Evolutionary conservation across 495 filamentous ascomycete species (phyloP), one percentile per base, ranked within the genome.

Genomic region (Xylaria longipes): DNA sequence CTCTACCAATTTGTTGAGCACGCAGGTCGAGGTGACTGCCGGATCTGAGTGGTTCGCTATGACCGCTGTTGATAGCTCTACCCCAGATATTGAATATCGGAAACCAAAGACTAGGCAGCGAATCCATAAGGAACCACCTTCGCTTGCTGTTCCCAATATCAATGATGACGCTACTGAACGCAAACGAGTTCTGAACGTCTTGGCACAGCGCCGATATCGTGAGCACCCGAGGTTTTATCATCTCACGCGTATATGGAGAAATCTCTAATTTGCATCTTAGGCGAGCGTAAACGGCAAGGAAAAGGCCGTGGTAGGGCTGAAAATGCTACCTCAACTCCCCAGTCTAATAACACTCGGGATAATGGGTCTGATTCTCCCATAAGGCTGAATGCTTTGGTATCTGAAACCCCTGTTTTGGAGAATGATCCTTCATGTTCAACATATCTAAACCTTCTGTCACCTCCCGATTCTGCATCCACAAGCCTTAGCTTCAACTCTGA

Each of bases 131-230:
- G 31, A 75, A 22, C 73, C 76, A 14, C 71, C 75, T 11, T 12
- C 71, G 27, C 73, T 81, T 22, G 73, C 52, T 11, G 74, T 79
- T 35, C 80, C 82, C 5, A 65, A 77, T 39, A 81, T 82, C 17
- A 74, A 77, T 3, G 74, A 83, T 29, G 77, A 84, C 74, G 79
- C 82, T 2, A 73, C 74, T 37, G 84, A 87, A 63, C 74, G 85
- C 12, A 87, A 86, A 76, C 79, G 85, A 1, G 79, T 85, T 17
- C 70, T 87, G 41, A 87, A 86, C 70, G 79, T 86, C 3, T 78
- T 87, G 5, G 85, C 84, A 4, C 85, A 86, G 75, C 77, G 85
- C 22, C 74, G 84, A 80, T 87, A 87, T 68, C 79, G 84, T 87
- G 73, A 61, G 82, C 14, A 63, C n/a, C n/a, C 22, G 27, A 54